A percentile compares a stretch with the other conserved stretches of the same genome.
phyloP scores from a whole-genome alignment of 2,329 filamentous ascomycete species.

The Colletotrichum camelliae region DNA sequence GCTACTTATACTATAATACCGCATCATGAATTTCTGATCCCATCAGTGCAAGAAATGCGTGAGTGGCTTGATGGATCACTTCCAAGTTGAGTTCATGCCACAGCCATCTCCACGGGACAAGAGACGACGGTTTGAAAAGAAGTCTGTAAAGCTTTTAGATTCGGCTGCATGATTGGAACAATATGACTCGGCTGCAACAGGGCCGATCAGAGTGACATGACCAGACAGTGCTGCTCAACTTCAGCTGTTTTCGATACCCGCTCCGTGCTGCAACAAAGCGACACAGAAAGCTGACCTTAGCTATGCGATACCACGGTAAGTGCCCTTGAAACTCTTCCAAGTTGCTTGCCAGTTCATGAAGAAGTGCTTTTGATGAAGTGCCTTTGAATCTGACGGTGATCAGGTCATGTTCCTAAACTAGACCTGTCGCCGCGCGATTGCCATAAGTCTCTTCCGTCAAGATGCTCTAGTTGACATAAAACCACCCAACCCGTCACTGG shows the following conservation, averaged over 20 bases:
- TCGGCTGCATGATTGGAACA: accelerated
- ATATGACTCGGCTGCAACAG: accelerated
- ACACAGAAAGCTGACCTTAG: neutral
- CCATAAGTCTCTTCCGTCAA: neutral
- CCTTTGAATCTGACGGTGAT: too few species aligned
- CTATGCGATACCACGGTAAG: neutral
- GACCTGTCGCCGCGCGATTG: too few species aligned
- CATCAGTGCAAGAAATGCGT: neutral
- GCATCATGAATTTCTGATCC: accelerated
- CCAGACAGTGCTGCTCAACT: neutral
- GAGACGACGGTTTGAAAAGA: accelerated
- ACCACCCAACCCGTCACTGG: neutral
- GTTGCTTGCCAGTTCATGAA: too few species aligned
- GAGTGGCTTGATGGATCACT: accelerated
- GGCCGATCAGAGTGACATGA: too few species aligned
- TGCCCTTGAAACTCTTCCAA: accelerated
- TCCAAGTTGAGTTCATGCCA: accelerated
- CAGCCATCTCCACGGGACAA: accelerated
- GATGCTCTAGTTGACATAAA: accelerated
- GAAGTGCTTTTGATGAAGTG: too few species aligned
- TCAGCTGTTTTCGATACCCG: accelerated
- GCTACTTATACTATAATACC: accelerated
- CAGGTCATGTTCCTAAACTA: too few species aligned
- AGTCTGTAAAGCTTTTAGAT: accelerated
- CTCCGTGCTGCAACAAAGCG: accelerated